These are phyloP conservation scores for Cytospora chrysosperma DNA, from an alignment of 2,329 filamentous ascomycete species.

Conservation along the genomic window DNA sequence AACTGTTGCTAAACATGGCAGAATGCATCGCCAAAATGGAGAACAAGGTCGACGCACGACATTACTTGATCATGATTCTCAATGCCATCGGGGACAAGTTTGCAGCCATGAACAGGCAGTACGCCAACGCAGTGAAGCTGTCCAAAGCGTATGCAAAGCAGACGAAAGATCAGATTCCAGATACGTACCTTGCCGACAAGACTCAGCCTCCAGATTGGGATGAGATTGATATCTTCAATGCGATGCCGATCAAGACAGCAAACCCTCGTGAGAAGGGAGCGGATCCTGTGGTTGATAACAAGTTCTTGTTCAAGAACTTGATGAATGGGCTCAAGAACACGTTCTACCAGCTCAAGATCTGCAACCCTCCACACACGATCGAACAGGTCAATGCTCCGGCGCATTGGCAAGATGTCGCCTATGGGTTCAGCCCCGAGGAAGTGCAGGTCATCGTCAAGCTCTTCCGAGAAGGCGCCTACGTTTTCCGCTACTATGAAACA, in stretches of 20 bases:
- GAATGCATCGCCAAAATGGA: constrained; percentile 94
- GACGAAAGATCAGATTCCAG: constrained; percentile 59
- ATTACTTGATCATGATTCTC: constrained; percentile 95
- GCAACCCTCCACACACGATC: constrained; percentile 72
- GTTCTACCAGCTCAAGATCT: constrained; percentile 90
- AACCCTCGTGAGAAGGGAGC: constrained; percentile 85
- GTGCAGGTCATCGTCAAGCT: constrained; percentile 95
- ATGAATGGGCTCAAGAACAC: constrained; percentile 95
- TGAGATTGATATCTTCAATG: constrained; percentile 94
- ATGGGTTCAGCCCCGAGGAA: constrained; percentile 95
- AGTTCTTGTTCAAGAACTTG: constrained; percentile 94
- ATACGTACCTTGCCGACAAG: constrained; percentile 82
- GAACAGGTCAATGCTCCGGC: constrained; percentile 76
- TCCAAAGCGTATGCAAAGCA: constrained; percentile 75
- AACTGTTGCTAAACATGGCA: constrained; percentile 94
- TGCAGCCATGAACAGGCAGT: constrained; percentile 95
- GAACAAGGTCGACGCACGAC: constrained; percentile 89
- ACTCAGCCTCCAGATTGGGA: constrained; percentile 89
- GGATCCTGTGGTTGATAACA: constrained; percentile 93
- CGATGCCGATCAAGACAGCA: constrained; percentile 92
- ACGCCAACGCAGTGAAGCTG: constrained; percentile 89
- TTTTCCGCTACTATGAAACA: constrained; percentile 95
- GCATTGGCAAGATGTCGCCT: constrained; percentile 95
- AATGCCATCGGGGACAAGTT: constrained; percentile 99
- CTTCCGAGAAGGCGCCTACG: constrained; percentile 92